Evolutionary conservation across 768 basidiomycete genomes (phyloP), one percentile per base, ranked within the genome.

Genomic region (Mycena polygramma): DNA sequence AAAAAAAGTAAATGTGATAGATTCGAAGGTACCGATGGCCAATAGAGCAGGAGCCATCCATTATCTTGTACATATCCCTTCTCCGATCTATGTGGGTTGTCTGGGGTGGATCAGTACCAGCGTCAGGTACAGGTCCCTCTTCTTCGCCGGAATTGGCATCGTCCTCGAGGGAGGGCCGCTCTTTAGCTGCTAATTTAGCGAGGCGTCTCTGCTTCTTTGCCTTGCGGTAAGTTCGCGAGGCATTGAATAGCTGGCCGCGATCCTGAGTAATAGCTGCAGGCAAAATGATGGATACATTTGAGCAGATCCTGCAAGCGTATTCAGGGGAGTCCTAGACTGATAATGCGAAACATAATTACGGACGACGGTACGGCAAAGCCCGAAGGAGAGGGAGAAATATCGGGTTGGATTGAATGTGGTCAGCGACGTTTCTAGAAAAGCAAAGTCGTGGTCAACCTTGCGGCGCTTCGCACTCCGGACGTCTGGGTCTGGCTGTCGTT

Each of bases 21-120:
- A 30, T 30, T 55, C 22, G 24, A n/a, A 80, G 85, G 26, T 41
- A 93, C 93, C 92, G 70, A 94, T 83, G 4, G 88, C 92, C 79
- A 94, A 83, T 52, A 94, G 83, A 5, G 92, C 91, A 13, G n/a
- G 91, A 90, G 6, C 93, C 93, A 73, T 93, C 91, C 70, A 93
- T 83, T 4, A 87, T 83, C 74, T 87, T 92, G 77, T 94, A 94
- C 93, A 94, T 94, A 72, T 93, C 91, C 70, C 83, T 81, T 36
- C 80, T 53, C 62, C 43, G 65, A 77, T 68, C 63, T 74, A 52
- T 37, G 13, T 63, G 72, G 72, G 70, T 57, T 60, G 30, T 30
- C 30, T 70, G 64, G 66, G 54, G 57, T 65, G 46, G 70, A 72
- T 72, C 74, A 43, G 59, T 72, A 13, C 70, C 78, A 57, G 60